Conservation (phyloP, 1,284 basidiomycete genomes). For the Tylopilus orsonianus region DNA sequence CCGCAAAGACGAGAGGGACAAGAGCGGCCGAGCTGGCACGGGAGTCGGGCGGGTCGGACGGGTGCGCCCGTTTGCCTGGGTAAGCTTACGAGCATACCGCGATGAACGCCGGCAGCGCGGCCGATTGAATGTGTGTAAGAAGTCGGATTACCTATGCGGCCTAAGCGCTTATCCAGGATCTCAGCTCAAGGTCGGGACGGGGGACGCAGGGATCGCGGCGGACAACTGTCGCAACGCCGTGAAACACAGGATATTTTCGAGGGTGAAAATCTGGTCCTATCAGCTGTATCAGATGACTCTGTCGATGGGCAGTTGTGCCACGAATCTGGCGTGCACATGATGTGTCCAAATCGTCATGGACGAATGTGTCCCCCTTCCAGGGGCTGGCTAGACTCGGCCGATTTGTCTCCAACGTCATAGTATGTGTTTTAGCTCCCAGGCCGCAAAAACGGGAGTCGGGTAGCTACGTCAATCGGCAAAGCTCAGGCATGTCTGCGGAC, state of each 20-base stretch:
- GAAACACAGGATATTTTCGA: slow-evolving; percentile 22
- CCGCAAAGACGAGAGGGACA: slow-evolving; percentile 15
- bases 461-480: slow-evolving; percentile 5
- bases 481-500: neutral
- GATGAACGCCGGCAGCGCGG: slow-evolving; percentile 11
- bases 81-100: slow-evolving; percentile 17
- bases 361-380: neutral
- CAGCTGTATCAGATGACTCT: slow-evolving; percentile 31
- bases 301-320: slow-evolving; percentile 11
- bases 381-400: neutral
- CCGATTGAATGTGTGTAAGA: slow-evolving; percentile 9
- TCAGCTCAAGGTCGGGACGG: neutral
- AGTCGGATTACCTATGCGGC: neutral
- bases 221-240: slow-evolving; percentile 22
- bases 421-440: neutral
- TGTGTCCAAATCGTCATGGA: slow-evolving; percentile 9
- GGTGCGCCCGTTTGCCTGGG: neutral
- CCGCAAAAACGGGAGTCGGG: slow-evolving; percentile 1
- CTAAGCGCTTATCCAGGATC: neutral
- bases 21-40: slow-evolving; percentile 10
- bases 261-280: slow-evolving; percentile 21
- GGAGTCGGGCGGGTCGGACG: neutral
- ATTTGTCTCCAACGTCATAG: slow-evolving; percentile 9
- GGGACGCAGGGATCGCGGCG: slow-evolving; percentile 16
- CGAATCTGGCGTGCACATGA: slow-evolving; percentile 17